Percentiles rank a stretch among this genome's conserved stretches.
These are phyloP conservation scores for Solioccasus polychromus DNA, from an alignment of 768 basidiomycete species.

Conservation along the genomic window DNA sequence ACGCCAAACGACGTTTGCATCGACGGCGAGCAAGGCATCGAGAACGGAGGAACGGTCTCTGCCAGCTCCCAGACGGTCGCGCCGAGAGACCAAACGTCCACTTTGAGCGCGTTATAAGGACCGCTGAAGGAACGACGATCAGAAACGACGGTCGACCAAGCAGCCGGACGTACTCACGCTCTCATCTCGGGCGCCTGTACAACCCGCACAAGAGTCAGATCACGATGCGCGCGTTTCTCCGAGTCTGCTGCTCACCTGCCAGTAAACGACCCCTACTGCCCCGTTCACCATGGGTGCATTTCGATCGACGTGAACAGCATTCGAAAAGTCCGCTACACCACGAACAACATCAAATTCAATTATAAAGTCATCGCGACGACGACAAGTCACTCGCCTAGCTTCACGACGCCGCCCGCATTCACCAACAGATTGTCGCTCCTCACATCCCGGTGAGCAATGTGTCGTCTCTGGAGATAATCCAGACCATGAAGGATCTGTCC, in stretches of 20 bases:
- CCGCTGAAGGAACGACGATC: conserved; percentile 40
- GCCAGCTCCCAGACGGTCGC: conserved; percentile 85
- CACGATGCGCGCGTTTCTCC: no score
- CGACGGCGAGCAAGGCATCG: conserved; percentile 34
- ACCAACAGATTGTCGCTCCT: conserved; percentile 81
- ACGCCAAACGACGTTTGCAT: conserved; percentile 26
- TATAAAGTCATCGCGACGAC: neutral
- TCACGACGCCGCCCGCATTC: conserved; percentile 65
- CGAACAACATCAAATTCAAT: conserved; percentile 4
- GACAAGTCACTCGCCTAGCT: conserved; percentile 57
- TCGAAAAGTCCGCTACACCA: conserved; percentile 73
- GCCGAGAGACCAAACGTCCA: conserved; percentile 80
- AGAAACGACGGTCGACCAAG: neutral
- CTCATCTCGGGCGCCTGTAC: conserved; percentile 72
- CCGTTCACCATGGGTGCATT: conserved; percentile 53
- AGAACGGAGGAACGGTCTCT: conserved; percentile 71
- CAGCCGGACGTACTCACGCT: conserved; percentile 42
- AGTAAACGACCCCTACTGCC: conserved; percentile 69
- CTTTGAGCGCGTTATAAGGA: conserved; percentile 68
- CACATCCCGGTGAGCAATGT: conserved; percentile 80
- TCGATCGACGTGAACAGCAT: conserved; percentile 58
- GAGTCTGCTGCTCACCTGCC: conserved; percentile 60
- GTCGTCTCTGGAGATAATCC: conserved; percentile 58
- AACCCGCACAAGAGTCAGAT: neutral
- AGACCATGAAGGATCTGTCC: conserved; percentile 62